Evolutionary conservation across 2,329 filamentous ascomycete genomes (phyloP), one percentile per base, ranked within the genome.

Genomic region (Onygenales sp.): DNA sequence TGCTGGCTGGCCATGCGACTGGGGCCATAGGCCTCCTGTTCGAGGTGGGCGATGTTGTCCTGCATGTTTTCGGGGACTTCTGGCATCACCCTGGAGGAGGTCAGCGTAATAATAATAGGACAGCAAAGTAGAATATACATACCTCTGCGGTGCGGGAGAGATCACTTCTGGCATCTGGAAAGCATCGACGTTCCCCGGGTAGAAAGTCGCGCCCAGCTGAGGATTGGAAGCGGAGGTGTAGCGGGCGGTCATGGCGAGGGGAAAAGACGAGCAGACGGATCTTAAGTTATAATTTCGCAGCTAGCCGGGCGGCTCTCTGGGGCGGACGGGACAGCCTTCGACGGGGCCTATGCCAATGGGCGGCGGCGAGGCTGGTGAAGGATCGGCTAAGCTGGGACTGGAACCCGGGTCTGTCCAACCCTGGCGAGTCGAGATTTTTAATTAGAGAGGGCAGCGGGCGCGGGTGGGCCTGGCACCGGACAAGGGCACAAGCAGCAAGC

Each of bases 1-100:
- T 65, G 64, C 46, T 69, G 66, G 41, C 61, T 61, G 55, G 62
- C 47, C 66, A 72, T 65, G 72, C 72, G 72, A 75, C 79, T 74
- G 71, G 73, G 64, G 49, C 64, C 65, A 52, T 65, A 64, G 57
- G 86, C 86, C 75, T 90, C 85, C 56, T 90, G 79, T 77, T 96
- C 91, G 75, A 98, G 83, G 70, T 91, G 85, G 65, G 92, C 87
- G 60, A 98, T 81, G 72, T 88, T 92, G 66, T 95, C 86, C 75
- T 95, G 90, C 82, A 98, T 96, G 73, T 95, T 92, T 72, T 92
- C 87, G 61, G 92, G 89, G 60, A 96, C 90, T 78, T 96, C 90
- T 69, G 89, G 88, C 84, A 92, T 95, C 66, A 94, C 83, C 76
- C 89, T 95, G 71, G 52, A 43, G 9, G n/a, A 31, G 11, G 17